Percentiles rank a stretch among this genome's conserved stretches.
These are phyloP conservation scores for Fusarium fracticaudum DNA, from an alignment of 2,329 filamentous ascomycete species.

Conservation along the genomic window DNA sequence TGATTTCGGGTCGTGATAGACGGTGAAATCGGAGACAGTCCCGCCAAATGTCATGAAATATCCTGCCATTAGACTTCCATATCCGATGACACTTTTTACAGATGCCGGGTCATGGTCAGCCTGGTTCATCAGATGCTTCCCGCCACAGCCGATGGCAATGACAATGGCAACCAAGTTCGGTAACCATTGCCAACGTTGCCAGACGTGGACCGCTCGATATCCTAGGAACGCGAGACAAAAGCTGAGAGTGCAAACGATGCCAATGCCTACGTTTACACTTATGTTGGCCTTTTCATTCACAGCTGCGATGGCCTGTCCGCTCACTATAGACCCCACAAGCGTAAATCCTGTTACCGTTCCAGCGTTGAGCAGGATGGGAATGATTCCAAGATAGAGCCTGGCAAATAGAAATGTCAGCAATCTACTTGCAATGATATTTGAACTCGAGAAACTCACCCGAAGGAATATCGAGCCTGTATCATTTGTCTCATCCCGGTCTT, in stretches of 20 bases:
- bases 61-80: conserved; percentile 58
- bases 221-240: conserved; percentile 65
- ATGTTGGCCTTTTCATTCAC: conserved; percentile 55
- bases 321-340: conserved; percentile 65
- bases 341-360: conserved; percentile 68
- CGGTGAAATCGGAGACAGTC: conserved; percentile 66
- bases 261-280: conserved; percentile 64
- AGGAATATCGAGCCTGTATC: conserved; percentile 69
- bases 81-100: conserved; percentile 53
- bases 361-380: conserved; percentile 64
- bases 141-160: conserved; percentile 64
- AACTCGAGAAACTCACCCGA: conserved; percentile 52
- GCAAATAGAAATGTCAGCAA: conserved; percentile 3
- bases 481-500: conserved; percentile 68
- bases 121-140: conserved; percentile 59
- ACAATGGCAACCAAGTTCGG: conserved; percentile 62
- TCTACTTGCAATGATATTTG: neutral
- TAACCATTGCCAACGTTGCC: conserved; percentile 67
- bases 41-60: conserved; percentile 66
- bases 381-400: conserved; percentile 59
- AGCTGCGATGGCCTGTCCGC: conserved; percentile 62
- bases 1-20: conserved; percentile 55
- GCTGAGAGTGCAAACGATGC: conserved; percentile 62
- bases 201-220: conserved; percentile 62
- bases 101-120: conserved; percentile 51